Evolutionary conservation across 2,329 filamentous ascomycete species (phyloP).

Genomic region (Alternaria metachromatica): DNA sequence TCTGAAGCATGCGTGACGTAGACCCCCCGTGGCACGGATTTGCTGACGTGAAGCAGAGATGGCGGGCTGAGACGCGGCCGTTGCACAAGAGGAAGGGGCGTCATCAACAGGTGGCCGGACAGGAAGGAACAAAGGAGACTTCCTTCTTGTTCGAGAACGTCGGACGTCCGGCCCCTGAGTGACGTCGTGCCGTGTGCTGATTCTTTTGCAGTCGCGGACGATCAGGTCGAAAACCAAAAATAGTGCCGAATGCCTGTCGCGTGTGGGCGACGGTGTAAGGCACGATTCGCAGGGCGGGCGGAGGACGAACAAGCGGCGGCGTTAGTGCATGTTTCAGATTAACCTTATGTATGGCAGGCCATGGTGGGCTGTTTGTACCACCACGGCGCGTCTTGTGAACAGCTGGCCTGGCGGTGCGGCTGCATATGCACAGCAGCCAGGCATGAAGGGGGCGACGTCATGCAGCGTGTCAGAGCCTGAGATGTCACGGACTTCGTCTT

Average conservation of each 20-base stretch:
- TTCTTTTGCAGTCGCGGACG: neutral
- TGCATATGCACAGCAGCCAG: constrained; percentile 2
- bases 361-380: constrained; percentile 17
- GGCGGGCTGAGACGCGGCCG: neutral
- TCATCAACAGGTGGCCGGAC: neutral
- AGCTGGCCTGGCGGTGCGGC: constrained; percentile 10
- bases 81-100: neutral
- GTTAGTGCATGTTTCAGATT: constrained; percentile 27
- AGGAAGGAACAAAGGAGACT: neutral
- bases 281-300: constrained; percentile 7
- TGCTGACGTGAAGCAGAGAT: neutral
- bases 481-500: neutral
- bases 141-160: neutral
- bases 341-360: constrained; percentile 15
- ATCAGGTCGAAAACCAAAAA: neutral
- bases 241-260: neutral
- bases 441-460: constrained; percentile 4
- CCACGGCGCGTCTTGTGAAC: constrained; percentile 5
- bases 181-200: neutral
- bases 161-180: neutral
- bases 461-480: neutral
- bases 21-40: neutral
- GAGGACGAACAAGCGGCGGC: constrained; percentile 11
- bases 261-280: neutral
- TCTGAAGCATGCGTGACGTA: neutral